These are phyloP conservation scores for Trichoderma arundinaceum DNA, from an alignment of 2,329 filamentous ascomycete genomes.

Conservation along the genomic window DNA sequence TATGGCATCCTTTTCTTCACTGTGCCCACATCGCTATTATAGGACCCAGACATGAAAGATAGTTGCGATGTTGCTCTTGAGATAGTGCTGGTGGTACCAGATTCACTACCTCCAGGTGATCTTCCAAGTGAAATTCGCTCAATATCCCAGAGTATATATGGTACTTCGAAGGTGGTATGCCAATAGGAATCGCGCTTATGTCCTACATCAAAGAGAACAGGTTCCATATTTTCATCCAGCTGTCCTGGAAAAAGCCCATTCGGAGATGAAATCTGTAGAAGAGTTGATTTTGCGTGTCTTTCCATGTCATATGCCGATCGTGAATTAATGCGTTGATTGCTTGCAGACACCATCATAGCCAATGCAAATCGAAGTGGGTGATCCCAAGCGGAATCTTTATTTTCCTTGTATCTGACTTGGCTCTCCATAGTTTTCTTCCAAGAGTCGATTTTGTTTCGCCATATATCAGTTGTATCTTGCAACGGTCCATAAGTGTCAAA, in stretches of 20 bases:
- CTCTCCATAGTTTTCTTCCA: background rate
- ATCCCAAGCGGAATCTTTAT: background rate
- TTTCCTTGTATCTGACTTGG: background rate
- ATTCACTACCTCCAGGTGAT: background rate
- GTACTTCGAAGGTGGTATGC: background rate
- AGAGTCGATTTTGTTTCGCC: background rate
- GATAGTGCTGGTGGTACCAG: too few species aligned
- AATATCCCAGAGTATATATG: slow-evolving; percentile 10
- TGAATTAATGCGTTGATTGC: background rate
- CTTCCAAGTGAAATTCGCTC: too few species aligned
- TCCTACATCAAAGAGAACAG: background rate
- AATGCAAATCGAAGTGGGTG: background rate
- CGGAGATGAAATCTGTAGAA: background rate
- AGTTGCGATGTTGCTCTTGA: background rate
- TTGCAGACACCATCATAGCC: background rate
- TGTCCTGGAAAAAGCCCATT: slow-evolving; percentile 5
- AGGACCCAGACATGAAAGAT: background rate
- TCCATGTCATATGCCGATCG: background rate
- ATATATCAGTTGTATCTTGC: too few species aligned
- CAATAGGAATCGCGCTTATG: background rate
- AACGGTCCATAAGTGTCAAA: too few species aligned
- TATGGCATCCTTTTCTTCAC: background rate
- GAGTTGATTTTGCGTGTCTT: background rate
- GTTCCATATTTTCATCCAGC: background rate
- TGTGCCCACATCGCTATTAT: background rate